Conservation (phyloP, 2,329 filamentous ascomycete genomes). For the Penicillium concentricum region DNA sequence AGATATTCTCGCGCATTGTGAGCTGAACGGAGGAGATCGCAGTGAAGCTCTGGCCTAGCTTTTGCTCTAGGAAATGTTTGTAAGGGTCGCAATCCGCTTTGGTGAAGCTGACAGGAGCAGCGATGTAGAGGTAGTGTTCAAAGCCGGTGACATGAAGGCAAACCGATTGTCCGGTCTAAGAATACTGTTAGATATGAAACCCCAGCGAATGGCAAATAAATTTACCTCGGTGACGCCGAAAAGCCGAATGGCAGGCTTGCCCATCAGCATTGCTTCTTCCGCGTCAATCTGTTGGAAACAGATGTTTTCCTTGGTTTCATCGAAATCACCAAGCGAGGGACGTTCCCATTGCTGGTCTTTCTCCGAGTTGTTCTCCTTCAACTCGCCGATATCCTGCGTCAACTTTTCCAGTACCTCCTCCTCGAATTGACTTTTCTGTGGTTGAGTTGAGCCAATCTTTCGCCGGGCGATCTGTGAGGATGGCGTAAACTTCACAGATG, state of each 20-base stretch:
- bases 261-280: constrained; percentile 80
- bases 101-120: constrained; percentile 79
- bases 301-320: constrained; percentile 66
- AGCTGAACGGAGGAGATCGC: constrained; percentile 79
- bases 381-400: constrained; percentile 83
- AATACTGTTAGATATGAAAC: constrained; percentile 11
- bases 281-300: constrained; percentile 94
- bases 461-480: constrained; percentile 60
- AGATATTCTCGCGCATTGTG: constrained; percentile 84
- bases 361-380: constrained; percentile 84
- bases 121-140: constrained; percentile 92
- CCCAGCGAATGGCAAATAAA: constrained; percentile 7
- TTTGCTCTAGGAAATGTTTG: constrained; percentile 75
- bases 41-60: constrained; percentile 70
- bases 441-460: constrained; percentile 60
- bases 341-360: constrained; percentile 90
- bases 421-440: constrained; percentile 89
- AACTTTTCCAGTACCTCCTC: constrained; percentile 92
- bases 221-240: constrained; percentile 83
- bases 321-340: constrained; percentile 60
- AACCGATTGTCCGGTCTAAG: constrained; percentile 75
- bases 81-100: constrained; percentile 75
- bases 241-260: constrained; percentile 76
- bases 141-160: constrained; percentile 95
- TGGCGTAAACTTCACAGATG: constrained; percentile 57